Evolutionary conservation across 83 land plant species (phyloP).

Genomic region (Thuja plicata): DNA sequence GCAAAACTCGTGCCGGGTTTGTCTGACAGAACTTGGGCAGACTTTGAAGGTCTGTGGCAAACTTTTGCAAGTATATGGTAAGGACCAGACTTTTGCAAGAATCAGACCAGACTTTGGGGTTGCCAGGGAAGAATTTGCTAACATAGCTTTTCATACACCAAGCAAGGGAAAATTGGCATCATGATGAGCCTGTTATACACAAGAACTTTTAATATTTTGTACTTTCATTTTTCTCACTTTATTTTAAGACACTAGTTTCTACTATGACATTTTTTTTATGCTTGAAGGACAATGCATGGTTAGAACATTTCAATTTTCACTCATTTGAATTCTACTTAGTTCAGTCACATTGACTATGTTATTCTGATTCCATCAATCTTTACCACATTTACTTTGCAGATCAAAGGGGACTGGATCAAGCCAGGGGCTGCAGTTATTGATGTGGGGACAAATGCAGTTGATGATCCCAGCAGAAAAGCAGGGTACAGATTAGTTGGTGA

Average conservation of each 20-base stretch:
- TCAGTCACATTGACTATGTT: not conserved
- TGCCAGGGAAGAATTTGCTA: too few relatives aligned
- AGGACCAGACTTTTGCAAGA: too few relatives aligned
- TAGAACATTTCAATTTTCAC: not conserved
- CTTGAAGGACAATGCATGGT: not conserved
- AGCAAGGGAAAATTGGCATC: not conserved
- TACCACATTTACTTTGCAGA: slow-evolving; percentile 33
- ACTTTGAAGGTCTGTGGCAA: too few relatives aligned
- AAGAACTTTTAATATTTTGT: not conserved
- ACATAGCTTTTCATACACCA: not conserved
- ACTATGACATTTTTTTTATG: not conserved
- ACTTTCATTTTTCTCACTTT: not conserved
- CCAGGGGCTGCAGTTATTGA: slow-evolving; percentile 94
- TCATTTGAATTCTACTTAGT: not conserved
- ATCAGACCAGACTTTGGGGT: too few relatives aligned
- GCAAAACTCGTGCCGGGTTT: too few relatives aligned
- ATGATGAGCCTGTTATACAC: not conserved
- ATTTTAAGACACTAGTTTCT: not conserved
- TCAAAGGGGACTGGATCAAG: slow-evolving; percentile 87
- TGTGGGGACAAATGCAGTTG: slow-evolving; percentile 84
- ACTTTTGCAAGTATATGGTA: too few relatives aligned
- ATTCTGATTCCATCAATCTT: not conserved
- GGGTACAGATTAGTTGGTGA: slow-evolving; percentile 88
- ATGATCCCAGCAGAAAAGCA: slow-evolving; percentile 67
- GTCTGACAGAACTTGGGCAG: too few relatives aligned